Base-by-base conservation (phyloP, 306 rosid genomes). In the Luffa acutangula region DNA sequence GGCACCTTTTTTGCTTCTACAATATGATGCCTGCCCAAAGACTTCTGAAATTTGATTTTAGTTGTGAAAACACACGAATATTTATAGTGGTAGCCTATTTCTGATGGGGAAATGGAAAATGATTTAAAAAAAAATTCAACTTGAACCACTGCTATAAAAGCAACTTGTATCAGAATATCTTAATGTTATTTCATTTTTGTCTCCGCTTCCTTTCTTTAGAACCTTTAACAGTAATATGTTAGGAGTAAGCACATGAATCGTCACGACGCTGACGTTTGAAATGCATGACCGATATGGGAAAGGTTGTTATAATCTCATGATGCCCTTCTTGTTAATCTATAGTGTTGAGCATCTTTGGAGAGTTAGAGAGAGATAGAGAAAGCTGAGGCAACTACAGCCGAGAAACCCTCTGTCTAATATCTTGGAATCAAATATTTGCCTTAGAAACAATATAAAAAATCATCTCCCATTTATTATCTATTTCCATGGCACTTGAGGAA, bases 1-100 rank as follows among this genome's bases (percentile, higher is more conserved):
- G 78, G 43, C 84, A 81, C 46, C 8, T 63, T 46, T 72, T 75
- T 20, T 80, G 79, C 87, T 85, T 87, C 84, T 79, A 9, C 43
- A 46, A 71, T 67, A 75, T 75, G 79, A 51, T 75, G 64, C 18
- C 37, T 53, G 37, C 49, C 6, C 37, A 76, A 17, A 53, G 34
- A 37, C 67, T 57, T 56, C 10, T 36, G 41, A 58, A 56, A 21
- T 53, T 37, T 37, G 79, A 76, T 45, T 76, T 76, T 53, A 56
- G 52, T 10, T 18, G 67, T 56, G 36, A 51, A 42, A 31, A 37
- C 58, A 25, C 39, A 70, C 42, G 2, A 14, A 33, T 14, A 74
- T 74, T 13, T 74, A 74, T 74, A 74, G 33, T 62, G 46, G 21
- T 12, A 72, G 77, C 21, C 42, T 46, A 46, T 72, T 4, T 9